Conservation (phyloP, 768 basidiomycete genomes). For the Leccinellum albellum region DNA sequence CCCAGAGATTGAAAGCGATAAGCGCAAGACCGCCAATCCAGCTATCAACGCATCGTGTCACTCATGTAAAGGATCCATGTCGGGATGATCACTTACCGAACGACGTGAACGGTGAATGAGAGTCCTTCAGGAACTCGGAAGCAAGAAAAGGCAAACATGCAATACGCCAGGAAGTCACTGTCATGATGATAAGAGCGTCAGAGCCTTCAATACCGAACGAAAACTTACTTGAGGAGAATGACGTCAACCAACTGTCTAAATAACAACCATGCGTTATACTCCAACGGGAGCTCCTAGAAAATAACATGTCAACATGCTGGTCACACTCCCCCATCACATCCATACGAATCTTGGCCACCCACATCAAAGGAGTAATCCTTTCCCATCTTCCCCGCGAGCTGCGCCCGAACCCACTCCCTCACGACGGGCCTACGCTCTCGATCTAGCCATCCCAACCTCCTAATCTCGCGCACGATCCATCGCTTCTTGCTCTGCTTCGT, state of each 20-base stretch:
- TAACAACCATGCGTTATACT: conserved; percentile 95
- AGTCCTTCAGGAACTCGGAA: conserved; percentile 82
- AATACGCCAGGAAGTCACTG: conserved; percentile 93
- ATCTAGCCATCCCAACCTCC: conserved; percentile 88
- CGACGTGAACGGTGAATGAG: conserved; percentile 66
- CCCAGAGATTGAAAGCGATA: conserved; percentile 96
- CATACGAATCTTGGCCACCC: conserved; percentile 28
- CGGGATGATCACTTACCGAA: conserved; percentile 52
- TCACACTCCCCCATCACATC: not conserved
- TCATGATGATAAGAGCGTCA: conserved; percentile 2
- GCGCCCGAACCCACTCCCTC: conserved; percentile 79
- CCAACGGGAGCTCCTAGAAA: conserved; percentile 76
- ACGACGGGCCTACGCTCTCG: conserved; percentile 54
- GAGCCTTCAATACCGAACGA: not conserved
- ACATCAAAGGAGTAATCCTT: conserved; percentile 92
- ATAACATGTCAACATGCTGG: not conserved
- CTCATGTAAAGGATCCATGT: not conserved
- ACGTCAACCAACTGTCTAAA: conserved; percentile 96
- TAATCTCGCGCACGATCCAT: conserved; percentile 85
- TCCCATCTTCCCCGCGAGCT: conserved; percentile 91
- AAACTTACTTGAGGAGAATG: conserved; percentile 86
- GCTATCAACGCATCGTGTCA: conserved; percentile 34
- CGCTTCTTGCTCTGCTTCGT: conserved; percentile 93
- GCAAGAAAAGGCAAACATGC: conserved; percentile 92
- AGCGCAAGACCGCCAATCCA: conserved; percentile 85